Base-by-base conservation (phyloP, 768 basidiomycete species). In the Kockovaella imperatae region DNA sequence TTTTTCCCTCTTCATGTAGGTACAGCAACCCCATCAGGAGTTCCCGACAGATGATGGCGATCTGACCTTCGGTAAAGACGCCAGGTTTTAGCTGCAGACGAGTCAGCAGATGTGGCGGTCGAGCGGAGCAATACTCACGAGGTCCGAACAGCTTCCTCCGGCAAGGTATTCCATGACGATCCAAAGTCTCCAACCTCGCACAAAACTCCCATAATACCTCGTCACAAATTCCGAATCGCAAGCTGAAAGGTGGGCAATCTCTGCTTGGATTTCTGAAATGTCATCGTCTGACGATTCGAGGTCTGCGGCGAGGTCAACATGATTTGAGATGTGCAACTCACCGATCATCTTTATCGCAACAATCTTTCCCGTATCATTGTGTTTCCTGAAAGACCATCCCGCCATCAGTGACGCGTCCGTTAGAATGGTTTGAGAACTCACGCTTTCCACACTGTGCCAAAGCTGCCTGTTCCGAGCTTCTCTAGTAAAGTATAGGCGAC, bases 121-220 rank as follows among this genome's bases (percentile, higher is more conserved):
- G n/a, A n/a, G n/a, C n/a, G 5, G 15, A 42, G 20, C 17, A 13
- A 25, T 10, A 52, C 74, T 36, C 21, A 75, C 75, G 46, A 99
- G 78, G 72, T 97, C 95, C 46, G 96, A 79, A 73, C 95, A 96
- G 23, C 90, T 95, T n/a, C 95, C 95, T 35, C 95, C 95, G 0
- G 89, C 90, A 45, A 97, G 83, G 73, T 88, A 99, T 72, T 99
- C 95, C 95, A 99, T 97, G 63, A 99, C 72, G 66, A 99, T 99
- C 95, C 95, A 99, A 20, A 99, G 77, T 72, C 96, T 93, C 77
- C 93, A 97, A 29, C 86, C 82, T 56, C 88, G 83, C 45, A 99
- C 88, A 71, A 99, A 99, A 40, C 88, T 90, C 36, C 89, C 91
- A 63, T 95, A 96, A 70, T 97, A 97, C 38, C 84, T 78, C 34